phyloP scores from a whole-genome alignment of 106 monocot genomes.

The Phalaenopsis aphrodite region DNA sequence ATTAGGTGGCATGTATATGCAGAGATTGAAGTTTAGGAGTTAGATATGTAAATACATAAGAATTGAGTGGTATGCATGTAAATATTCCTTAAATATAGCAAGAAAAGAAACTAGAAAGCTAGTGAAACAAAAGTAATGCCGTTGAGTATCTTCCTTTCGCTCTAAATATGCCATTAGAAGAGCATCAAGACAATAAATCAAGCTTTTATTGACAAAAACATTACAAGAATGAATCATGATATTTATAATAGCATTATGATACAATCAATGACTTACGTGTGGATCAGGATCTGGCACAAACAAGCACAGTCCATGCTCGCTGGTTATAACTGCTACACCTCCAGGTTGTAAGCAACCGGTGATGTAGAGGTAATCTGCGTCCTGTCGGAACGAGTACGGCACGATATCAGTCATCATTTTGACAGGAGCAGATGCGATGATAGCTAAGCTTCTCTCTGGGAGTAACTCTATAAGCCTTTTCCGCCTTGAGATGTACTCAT shows the following conservation, averaged over 20 bases:
- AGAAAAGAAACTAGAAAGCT: background rate
- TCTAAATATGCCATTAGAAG: background rate
- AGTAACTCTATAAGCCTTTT: conserved; percentile 62
- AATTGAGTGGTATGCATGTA: too few species aligned
- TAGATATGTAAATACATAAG: too few species aligned
- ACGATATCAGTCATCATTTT: conserved; percentile 99
- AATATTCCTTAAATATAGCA: background rate
- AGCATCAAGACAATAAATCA: background rate
- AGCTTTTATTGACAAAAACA: background rate
- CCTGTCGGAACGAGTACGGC: conserved; percentile 89
- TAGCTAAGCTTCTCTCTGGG: conserved; percentile 77
- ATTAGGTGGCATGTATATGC: too few species aligned
- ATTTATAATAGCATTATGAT: background rate
- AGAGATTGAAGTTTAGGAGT: too few species aligned
- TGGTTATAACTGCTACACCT: conserved; percentile 69
- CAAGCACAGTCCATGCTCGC: conserved; percentile 78
- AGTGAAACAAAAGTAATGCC: background rate
- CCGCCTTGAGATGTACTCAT: conserved; percentile 76
- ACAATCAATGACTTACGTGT: conserved; percentile 39
- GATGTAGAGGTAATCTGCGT: conserved; percentile 84
- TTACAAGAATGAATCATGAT: background rate
- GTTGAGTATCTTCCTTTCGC: background rate
- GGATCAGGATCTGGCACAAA: conserved; percentile 89
- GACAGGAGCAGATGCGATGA: conserved; percentile 76
- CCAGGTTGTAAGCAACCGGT: conserved; percentile 93